Base-by-base conservation (phyloP, 2,329 filamentous ascomycete genomes). In the Knoxdaviesia capensis region DNA sequence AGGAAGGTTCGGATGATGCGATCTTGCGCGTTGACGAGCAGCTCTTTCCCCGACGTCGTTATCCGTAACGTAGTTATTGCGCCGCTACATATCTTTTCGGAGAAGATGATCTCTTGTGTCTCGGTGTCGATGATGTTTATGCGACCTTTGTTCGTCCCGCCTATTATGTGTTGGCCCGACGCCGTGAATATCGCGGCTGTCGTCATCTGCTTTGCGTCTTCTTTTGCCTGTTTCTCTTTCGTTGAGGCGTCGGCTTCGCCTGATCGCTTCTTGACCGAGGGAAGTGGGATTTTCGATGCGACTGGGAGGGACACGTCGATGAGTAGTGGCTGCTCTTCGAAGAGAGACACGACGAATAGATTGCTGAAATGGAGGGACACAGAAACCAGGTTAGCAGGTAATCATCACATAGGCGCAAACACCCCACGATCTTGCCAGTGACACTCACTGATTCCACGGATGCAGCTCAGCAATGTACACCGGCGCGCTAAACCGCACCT, bases 391-490 rank as follows among this genome's bases (percentile, higher is more conserved):
- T 57, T 44, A 57, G 49, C 43, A 42, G 7, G 4, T 28, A 5
- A 37, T 29, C 1, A 36, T 29, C 11, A 5, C 31, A 6, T 20
- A 20, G 20, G 20, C 20, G 20, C 20, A 20, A 20, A 20, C 20
- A 20, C 20, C 20, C 20, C 20, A 20, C 20, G 20, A 20, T 20
- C 20, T 33, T 7, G 29, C 32, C 6, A 6, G 6, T 10, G 5
- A 5, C 9, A 39, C 74, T 53, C 64, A 90, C 83, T 86, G 81
- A 48, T 94, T 85, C 61, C 75, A 80, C 4, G 90, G 88, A 59
- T 98, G 85, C 44, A 98, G 66, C 61, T 98, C 90, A 4, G 88
- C 92, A 51, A 92, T 93, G 61, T 94, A 98, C 33, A 94, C 83
- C 1, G 88, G 86, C 3, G 87, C 85, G 49, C 88, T 79, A 54